Conservation (phyloP, 1,284 basidiomycete genomes). For the Sanguinoderma infundibulare region DNA sequence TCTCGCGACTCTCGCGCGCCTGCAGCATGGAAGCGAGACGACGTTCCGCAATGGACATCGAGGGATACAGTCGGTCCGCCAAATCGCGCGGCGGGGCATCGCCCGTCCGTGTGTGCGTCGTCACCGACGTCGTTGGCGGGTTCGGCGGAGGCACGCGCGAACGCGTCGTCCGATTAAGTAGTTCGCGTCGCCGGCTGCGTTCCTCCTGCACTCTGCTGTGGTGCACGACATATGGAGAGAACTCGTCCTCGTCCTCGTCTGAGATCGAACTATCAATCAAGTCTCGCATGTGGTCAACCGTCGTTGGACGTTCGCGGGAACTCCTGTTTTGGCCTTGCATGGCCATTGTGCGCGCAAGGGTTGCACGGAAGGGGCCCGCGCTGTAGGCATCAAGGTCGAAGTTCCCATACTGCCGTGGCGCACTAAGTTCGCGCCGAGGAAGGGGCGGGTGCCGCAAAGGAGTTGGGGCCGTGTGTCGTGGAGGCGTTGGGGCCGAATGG, state of each 20-base stretch:
- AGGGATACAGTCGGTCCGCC: neutral
- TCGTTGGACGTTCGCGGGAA: neutral
- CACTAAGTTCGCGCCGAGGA: neutral
- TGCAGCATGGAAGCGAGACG: neutral
- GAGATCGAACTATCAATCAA: neutral
- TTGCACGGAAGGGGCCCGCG: constrained; percentile 29
- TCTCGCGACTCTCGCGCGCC: too few species aligned
- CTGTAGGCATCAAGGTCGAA: constrained; percentile 24
- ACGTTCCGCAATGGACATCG: neutral
- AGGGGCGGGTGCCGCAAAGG: too few species aligned
- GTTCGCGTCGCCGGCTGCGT: neutral
- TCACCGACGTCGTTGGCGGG: neutral
- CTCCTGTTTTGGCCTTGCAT: constrained; percentile 8
- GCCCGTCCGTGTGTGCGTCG: neutral
- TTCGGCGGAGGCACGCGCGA: neutral
- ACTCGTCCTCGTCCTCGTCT: neutral
- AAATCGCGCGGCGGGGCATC: neutral
- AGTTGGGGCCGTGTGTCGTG: too few species aligned
- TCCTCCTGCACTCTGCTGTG: neutral
- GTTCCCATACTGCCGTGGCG: constrained; percentile 1
- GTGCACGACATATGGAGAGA: neutral
- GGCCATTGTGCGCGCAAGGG: constrained; percentile 26
- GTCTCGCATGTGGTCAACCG: neutral
- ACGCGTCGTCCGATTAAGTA: neutral
- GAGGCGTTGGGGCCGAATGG: neutral